phyloP scores from a whole-genome alignment of 306 rosid genomes.

The Sphenostylis stenocarpa region DNA sequence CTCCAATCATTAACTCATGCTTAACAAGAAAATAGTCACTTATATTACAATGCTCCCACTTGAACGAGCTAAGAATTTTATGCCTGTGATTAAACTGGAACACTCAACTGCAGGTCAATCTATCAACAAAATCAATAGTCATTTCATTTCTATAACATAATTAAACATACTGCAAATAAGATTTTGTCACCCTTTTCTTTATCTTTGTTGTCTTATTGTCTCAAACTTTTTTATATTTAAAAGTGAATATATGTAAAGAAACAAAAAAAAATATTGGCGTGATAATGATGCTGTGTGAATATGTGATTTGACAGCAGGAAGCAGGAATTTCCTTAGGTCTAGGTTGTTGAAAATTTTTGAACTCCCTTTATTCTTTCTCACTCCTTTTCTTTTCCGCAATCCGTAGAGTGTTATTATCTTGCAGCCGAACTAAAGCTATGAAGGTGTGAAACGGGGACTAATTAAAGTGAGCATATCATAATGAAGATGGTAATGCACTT shows the following conservation, averaged over 20 bases:
- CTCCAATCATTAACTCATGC: not conserved
- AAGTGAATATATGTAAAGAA: not conserved
- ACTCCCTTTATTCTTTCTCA: conserved; percentile 2
- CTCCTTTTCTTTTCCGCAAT: not conserved
- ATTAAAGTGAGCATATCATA: conserved; percentile 53
- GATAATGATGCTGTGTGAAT: not conserved
- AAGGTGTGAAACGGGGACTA: conserved; percentile 40
- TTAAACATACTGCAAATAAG: not conserved
- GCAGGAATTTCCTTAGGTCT: not conserved
- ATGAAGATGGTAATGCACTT: conserved; percentile 57
- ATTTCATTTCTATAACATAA: not conserved
- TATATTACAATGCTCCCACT: no score
- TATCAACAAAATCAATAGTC: no score
- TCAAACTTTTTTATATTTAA: not conserved
- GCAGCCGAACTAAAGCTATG: conserved; percentile 37
- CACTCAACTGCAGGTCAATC: no score
- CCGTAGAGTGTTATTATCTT: conserved; percentile 2
- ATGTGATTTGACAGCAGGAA: conserved; percentile 16
- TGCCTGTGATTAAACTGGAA: no score
- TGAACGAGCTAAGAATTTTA: no score
- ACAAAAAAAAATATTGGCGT: not conserved
- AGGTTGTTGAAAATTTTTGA: conserved; percentile 1
- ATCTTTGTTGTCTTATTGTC: not conserved
- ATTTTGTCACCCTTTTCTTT: conserved; percentile 12
- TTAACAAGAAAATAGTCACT: not conserved